A percentile compares a stretch with the other conserved stretches of the same genome.
These are phyloP conservation scores for Zoysia pacifica DNA, from an alignment of 176 grass and related monocot species.

Conservation along the genomic window DNA sequence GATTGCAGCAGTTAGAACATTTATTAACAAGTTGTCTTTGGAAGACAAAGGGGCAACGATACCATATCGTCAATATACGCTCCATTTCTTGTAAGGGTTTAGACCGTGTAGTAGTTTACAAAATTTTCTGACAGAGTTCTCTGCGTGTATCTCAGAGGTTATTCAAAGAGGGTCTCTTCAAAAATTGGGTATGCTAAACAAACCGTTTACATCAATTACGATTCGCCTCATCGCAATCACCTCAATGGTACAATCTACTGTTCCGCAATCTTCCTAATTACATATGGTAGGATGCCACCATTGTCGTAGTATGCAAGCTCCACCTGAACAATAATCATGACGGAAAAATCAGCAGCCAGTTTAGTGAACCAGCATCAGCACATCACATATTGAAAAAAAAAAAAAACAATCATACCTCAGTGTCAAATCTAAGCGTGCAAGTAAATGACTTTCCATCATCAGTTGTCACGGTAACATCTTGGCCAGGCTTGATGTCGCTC, in stretches of 20 bases:
- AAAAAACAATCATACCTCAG: slow-evolving; percentile 57
- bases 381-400: not conserved
- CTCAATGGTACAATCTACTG: slow-evolving; percentile 44
- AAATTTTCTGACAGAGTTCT: slow-evolving; percentile 47
- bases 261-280: slow-evolving; percentile 62
- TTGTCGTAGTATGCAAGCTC: slow-evolving; percentile 92
- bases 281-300: slow-evolving; percentile 90
- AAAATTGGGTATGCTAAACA: slow-evolving; percentile 48
- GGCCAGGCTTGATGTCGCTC: slow-evolving; percentile 83
- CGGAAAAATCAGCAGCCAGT: slow-evolving; percentile 7
- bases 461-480: slow-evolving; percentile 78
- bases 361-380: not conserved
- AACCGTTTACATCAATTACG: slow-evolving; percentile 48
- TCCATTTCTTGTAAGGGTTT: not conserved
- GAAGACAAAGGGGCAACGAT: slow-evolving; percentile 1
- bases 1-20: not conserved
- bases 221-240: slow-evolving; percentile 19
- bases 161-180: slow-evolving; percentile 39
- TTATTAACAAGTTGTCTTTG: slow-evolving; percentile 35
- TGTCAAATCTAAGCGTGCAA: slow-evolving; percentile 88
- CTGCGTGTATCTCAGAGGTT: slow-evolving; percentile 40
- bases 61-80: not conserved
- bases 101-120: not conserved
- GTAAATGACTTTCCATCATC: slow-evolving; percentile 80
- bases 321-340: slow-evolving; percentile 51